Conservation (phyloP, 345 rosid genomes). For the Alliaria petiolata region DNA sequence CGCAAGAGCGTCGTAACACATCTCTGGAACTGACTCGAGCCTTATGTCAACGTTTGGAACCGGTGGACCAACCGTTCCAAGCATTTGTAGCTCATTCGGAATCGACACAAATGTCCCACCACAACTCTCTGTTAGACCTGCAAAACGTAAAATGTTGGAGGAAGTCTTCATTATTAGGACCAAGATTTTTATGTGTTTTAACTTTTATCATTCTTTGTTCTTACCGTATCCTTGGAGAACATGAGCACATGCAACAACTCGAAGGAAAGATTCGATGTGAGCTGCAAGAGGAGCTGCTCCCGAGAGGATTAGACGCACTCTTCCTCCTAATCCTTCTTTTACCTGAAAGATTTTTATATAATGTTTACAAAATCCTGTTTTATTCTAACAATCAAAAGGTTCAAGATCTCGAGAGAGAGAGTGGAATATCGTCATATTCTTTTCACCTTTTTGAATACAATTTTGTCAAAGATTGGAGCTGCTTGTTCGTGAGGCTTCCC, state of each 20-base stretch:
- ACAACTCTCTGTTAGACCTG: constrained; percentile 94
- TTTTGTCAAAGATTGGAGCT: constrained; percentile 76
- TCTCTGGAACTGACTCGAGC: constrained; percentile 93
- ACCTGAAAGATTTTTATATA: constrained; percentile 61
- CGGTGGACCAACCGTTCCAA: constrained; percentile 96
- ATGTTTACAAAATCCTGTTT: too few relatives aligned
- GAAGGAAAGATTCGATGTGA: constrained; percentile 82
- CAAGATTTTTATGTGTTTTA: neutral
- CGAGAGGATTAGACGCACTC: constrained; percentile 78
- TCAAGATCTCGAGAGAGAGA: neutral
- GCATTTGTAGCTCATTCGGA: constrained; percentile 74
- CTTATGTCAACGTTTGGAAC: constrained; percentile 90
- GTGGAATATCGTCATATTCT: neutral
- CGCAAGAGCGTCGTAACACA: constrained; percentile 91
- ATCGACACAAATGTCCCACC: constrained; percentile 90
- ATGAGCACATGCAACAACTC: constrained; percentile 95
- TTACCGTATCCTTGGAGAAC: constrained; percentile 99
- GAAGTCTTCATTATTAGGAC: neutral
- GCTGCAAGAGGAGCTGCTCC: constrained; percentile 93
- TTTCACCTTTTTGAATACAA: constrained; percentile 82
- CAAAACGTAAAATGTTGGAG: neutral
- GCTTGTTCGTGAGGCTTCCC: constrained; percentile 66
- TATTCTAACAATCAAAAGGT: neutral
- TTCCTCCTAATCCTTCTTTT: constrained; percentile 91
- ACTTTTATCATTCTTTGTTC: too few relatives aligned